Conservation (phyloP, 106 monocot species). For the Dioscorea zingiberensis region DNA sequence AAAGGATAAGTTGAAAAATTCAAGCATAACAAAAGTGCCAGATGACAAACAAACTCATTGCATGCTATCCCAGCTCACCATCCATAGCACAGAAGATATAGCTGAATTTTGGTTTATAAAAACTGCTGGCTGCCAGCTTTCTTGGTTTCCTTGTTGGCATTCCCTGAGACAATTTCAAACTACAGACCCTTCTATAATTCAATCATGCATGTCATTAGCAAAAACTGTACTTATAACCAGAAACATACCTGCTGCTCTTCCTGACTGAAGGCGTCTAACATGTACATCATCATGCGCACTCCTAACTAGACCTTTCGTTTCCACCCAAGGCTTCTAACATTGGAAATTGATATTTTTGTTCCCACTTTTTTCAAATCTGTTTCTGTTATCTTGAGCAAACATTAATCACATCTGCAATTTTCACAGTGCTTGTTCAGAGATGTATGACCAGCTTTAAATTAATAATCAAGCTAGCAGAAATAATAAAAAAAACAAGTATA, state of each 20-base stretch:
- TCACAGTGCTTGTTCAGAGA: no score
- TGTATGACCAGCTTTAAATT: no score
- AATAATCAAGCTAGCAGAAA: no score
- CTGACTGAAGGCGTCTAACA: conserved; percentile 28
- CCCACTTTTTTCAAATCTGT: no score
- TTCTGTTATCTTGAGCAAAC: no score
- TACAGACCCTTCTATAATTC: conserved; percentile 8
- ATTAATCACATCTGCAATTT: no score
- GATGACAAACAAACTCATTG: neutral
- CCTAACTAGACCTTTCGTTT: conserved; percentile 81
- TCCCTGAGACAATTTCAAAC: conserved; percentile 54
- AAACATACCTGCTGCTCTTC: conserved; percentile 38
- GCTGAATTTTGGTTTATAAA: conserved; percentile 69
- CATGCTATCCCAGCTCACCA: conserved; percentile 38
- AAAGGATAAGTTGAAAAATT: neutral
- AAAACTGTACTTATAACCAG: no score
- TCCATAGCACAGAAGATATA: conserved; percentile 99
- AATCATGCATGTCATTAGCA: neutral
- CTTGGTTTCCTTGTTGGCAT: conserved; percentile 23
- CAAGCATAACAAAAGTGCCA: neutral
- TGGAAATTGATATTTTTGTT: no score
- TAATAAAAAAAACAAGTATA: no score
- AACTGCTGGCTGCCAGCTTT: conserved; percentile 45
- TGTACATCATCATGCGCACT: conserved; percentile 31
- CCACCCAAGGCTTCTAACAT: conserved; percentile 96